Conservation (phyloP, 2,329 filamentous ascomycete genomes). For the Capronia coronata region DNA sequence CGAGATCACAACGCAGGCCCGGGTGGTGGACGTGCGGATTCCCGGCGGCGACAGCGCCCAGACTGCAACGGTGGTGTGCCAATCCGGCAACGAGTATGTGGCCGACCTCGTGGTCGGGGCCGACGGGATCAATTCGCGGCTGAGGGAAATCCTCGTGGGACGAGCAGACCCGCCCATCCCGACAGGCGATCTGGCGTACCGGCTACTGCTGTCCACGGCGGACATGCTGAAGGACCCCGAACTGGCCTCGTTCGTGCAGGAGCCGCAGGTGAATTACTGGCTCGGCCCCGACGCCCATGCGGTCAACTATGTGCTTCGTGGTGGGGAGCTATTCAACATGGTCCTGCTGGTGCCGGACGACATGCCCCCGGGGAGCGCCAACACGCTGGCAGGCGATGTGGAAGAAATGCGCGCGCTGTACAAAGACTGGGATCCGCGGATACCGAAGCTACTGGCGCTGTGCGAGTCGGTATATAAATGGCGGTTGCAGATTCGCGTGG, state of each 20-base stretch:
- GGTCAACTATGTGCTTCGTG: slow-evolving; percentile 41
- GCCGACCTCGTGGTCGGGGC: slow-evolving; percentile 31
- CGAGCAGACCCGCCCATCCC: slow-evolving; percentile 28
- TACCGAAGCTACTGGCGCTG: slow-evolving; percentile 28
- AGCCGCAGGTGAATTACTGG: slow-evolving; percentile 51
- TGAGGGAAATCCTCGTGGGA: slow-evolving; percentile 26
- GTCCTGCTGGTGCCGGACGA: slow-evolving; percentile 43
- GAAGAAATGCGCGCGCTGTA: slow-evolving; percentile 31
- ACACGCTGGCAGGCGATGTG: slow-evolving; percentile 32
- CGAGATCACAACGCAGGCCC: slow-evolving; percentile 28
- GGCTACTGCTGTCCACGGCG: slow-evolving; percentile 33
- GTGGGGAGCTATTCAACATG: slow-evolving; percentile 40
- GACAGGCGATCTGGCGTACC: slow-evolving; percentile 38
- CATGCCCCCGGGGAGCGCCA: slow-evolving; percentile 31
- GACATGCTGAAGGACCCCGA: slow-evolving; percentile 46
- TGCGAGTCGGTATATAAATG: slow-evolving; percentile 27
- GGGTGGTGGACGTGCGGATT: slow-evolving; percentile 32
- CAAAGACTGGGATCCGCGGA: slow-evolving; percentile 32
- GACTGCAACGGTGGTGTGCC: slow-evolving; percentile 31
- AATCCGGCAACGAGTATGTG: slow-evolving; percentile 25
- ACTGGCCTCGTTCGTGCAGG: slow-evolving; percentile 40
- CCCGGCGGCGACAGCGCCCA: slow-evolving; percentile 31
- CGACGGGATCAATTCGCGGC: slow-evolving; percentile 30
- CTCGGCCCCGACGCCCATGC: slow-evolving; percentile 43
- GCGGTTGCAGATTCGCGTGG: slow-evolving; percentile 38